A percentile compares a stretch with the other conserved stretches of the same genome.
Evolutionary conservation across 225 moss, liverwort and hornwort genomes (phyloP).

Genomic region (Bryoerythrophyllum caledonicum): DNA sequence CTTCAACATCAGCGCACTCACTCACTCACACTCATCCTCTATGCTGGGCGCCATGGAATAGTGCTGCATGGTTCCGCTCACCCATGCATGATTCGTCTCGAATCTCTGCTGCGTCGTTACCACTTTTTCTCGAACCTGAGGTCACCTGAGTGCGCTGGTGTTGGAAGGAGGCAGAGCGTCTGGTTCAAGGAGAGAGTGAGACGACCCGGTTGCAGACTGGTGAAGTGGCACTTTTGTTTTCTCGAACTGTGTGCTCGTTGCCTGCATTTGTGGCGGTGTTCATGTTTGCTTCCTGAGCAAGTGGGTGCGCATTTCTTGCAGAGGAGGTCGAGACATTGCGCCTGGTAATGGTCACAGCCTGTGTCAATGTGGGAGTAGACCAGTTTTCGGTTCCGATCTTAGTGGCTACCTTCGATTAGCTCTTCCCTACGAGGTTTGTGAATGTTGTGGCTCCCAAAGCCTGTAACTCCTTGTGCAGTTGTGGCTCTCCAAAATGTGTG

Average conservation of each 20-base stretch:
- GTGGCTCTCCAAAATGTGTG: no score
- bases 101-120: background rate
- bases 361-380: background rate
- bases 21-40: constrained; percentile 21
- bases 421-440: background rate
- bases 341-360: background rate
- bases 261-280: background rate
- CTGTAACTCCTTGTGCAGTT: background rate
- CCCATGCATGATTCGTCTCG: background rate
- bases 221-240: no score
- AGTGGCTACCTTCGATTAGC: background rate
- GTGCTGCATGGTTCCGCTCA: background rate
- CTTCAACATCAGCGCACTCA: constrained; percentile 60
- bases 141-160: constrained; percentile 44
- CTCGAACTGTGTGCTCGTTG: background rate
- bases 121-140: constrained; percentile 10
- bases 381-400: no score
- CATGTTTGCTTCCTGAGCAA: constrained; percentile 6
- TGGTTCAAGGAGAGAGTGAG: constrained; percentile 10
- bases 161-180: constrained; percentile 43
- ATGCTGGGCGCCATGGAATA: background rate
- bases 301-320: constrained; percentile 3
- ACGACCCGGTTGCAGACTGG: no score
- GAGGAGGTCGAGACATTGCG: background rate
- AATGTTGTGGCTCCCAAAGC: no score